These are phyloP conservation scores for Fragosphaeria purpurea DNA, from an alignment of 2,329 filamentous ascomycete species.

Conservation along the genomic window DNA sequence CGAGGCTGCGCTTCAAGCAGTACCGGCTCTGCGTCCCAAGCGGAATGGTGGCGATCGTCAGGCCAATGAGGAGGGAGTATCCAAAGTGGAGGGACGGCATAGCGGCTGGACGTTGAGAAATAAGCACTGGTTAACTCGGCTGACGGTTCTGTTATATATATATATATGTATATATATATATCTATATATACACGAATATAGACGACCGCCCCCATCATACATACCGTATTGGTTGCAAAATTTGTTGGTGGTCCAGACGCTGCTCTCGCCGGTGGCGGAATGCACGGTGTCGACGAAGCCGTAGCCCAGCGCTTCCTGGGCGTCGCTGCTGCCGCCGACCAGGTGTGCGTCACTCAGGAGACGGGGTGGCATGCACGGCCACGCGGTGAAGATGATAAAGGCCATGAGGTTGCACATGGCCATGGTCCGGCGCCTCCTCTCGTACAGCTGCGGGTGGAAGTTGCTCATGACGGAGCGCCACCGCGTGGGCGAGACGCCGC, in stretches of 20 bases:
- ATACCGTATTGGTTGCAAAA: constrained; percentile 60
- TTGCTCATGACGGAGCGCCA: neutral
- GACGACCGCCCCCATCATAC: no score
- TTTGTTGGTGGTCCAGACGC: constrained; percentile 61
- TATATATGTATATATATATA: no score
- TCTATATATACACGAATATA: no score
- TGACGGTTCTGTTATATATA: no score
- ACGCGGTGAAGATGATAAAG: constrained; percentile 50
- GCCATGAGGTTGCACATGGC: constrained; percentile 52
- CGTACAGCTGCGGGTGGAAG: constrained; percentile 36
- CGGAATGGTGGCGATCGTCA: constrained; percentile 58
- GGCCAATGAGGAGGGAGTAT: constrained; percentile 61
- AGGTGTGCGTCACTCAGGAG: constrained; percentile 40
- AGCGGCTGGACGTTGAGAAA: constrained; percentile 24
- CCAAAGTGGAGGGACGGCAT: constrained; percentile 71
- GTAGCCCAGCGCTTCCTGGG: constrained; percentile 48
- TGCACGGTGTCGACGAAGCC: constrained; percentile 55
- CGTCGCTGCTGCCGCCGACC: constrained; percentile 31
- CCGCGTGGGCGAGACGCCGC: neutral
- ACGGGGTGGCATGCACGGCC: constrained; percentile 43
- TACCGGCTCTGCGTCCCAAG: constrained; percentile 40
- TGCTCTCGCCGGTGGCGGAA: constrained; percentile 45
- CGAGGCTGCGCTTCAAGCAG: constrained; percentile 37
- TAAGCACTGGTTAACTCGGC: no score
- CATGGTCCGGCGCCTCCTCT: constrained; percentile 25